Conservation (phyloP, 352 stramenopile genomes). For the Plasmopara viticola region DNA sequence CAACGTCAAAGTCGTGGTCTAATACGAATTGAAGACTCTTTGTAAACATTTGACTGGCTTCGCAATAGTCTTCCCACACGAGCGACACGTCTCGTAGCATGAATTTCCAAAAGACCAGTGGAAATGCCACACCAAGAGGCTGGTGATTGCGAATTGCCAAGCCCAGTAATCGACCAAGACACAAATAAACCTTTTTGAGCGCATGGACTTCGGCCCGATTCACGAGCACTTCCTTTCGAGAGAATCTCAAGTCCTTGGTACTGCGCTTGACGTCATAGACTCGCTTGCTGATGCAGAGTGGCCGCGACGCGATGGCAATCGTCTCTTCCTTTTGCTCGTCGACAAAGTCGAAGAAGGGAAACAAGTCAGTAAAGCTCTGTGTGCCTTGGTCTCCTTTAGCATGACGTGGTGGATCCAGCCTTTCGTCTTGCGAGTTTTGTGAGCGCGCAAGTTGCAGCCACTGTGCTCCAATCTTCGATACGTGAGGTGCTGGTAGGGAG, state of each 20-base stretch:
- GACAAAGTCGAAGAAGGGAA: conserved; percentile 53
- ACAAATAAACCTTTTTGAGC: conserved; percentile 59
- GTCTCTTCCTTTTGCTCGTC: conserved; percentile 24
- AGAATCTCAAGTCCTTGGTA: conserved; percentile 26
- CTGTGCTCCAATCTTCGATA: conserved; percentile 50
- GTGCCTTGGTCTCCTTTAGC: conserved; percentile 7
- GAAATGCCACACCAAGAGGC: conserved; percentile 48
- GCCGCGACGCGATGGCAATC: conserved; percentile 32
- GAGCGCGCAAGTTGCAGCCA: conserved; percentile 55
- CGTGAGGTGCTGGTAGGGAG: conserved; percentile 20
- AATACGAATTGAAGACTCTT: conserved; percentile 57
- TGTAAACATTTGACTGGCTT: conserved; percentile 47
- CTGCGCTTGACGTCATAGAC: conserved; percentile 34
- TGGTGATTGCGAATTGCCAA: conserved; percentile 70
- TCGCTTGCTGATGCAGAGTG: conserved; percentile 23
- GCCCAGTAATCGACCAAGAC: conserved; percentile 51
- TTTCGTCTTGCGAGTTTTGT: conserved; percentile 18
- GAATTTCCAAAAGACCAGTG: conserved; percentile 67
- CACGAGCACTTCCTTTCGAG: conserved; percentile 34
- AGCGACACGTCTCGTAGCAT: conserved; percentile 36
- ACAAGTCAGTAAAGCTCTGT: conserved; percentile 23
- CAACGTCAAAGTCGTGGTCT: conserved; percentile 54
- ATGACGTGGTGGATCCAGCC: conserved; percentile 6
- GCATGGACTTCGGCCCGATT: conserved; percentile 28
- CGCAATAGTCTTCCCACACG: conserved; percentile 58